Base-by-base conservation (phyloP, 495 filamentous ascomycete species). In the Corynascus novoguineensis region DNA sequence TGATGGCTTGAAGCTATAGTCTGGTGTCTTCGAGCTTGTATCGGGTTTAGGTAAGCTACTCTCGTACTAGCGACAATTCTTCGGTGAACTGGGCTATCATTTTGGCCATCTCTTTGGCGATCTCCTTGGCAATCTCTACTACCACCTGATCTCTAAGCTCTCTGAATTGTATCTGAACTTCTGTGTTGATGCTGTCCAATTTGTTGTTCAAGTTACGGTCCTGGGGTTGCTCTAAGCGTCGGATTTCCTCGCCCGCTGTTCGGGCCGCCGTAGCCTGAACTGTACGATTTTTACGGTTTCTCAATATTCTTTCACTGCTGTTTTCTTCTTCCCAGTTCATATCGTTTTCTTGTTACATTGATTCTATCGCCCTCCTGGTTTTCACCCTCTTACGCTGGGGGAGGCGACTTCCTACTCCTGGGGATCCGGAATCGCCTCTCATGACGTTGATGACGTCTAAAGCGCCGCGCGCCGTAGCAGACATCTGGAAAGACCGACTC, bases 331-430 rank as follows among this genome's bases (percentile, higher is more conserved):
- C 46, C 46, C 46, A 49, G 19, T 49, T 17, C 46, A 49, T 49
- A 49, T 49, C 44, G 44, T 46, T 11, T 49, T 49, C 46, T 49
- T 49, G 46, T 49, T 22, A 29, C 46, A 34, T 22, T 24, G 28
- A 22, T 7, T 32, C 46, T 17, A 34, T 49, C 46, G 46, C 46
- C 29, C 28, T 49, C 28, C 17, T 49, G 3, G 46, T 49, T 22
- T 34, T 49, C 46, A 34, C 46, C 46, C n/a, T 49, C 28, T 49
- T 49, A 1, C 29, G 28, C 46, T 49, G 29, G 29, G 46, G 28
- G 25, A 8, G 46, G 46, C 46, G 46, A 34, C n/a, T 2, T 50
- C 48, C 48, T 22, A 17, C 48, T 27, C 31, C 48, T 27, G 48
- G 48, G 14, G 32, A 15, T 37, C 48, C 48, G 9, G 48, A 34